Conservation (phyloP, 129 eudicot species). For the Chrysanthemum makinoi region DNA sequence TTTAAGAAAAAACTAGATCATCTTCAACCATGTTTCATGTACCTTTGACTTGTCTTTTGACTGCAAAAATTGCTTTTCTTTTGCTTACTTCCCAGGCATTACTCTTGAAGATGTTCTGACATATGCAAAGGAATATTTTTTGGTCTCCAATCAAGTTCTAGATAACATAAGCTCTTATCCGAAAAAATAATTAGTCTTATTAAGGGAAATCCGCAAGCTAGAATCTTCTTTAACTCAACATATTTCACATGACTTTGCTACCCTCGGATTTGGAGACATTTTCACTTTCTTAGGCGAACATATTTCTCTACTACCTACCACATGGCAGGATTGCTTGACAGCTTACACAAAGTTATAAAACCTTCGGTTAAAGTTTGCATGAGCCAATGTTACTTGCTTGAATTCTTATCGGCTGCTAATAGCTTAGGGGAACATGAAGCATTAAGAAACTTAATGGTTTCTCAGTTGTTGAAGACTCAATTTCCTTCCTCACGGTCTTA, state of each 20-base stretch:
- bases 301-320: too few relatives aligned
- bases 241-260: constrained; percentile 54
- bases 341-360: constrained; percentile 33
- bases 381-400: constrained; percentile 54
- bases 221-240: constrained; percentile 54
- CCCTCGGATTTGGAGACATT: constrained; percentile 81
- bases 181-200: constrained; percentile 35
- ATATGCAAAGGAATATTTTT: constrained; percentile 45
- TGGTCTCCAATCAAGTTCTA: constrained; percentile 20
- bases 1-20: too few relatives aligned
- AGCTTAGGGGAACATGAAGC: constrained; percentile 25
- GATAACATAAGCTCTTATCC: constrained; percentile 27
- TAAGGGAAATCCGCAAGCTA: constrained; percentile 50
- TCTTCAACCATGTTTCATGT: too few relatives aligned
- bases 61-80: too few relatives aligned
- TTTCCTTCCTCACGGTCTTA: constrained; percentile 67
- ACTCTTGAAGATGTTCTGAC: too few relatives aligned
- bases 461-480: constrained; percentile 60
- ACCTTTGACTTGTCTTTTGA: too few relatives aligned
- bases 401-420: constrained; percentile 57
- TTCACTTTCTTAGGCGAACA: constrained; percentile 51
- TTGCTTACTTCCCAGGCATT: too few relatives aligned
- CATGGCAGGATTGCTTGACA: constrained; percentile 41
- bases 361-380: constrained; percentile 58
- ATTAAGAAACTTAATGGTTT: too few relatives aligned